Evolutionary conservation across 306 rosid species (phyloP).

Genomic region (Cucurbita pepo): DNA sequence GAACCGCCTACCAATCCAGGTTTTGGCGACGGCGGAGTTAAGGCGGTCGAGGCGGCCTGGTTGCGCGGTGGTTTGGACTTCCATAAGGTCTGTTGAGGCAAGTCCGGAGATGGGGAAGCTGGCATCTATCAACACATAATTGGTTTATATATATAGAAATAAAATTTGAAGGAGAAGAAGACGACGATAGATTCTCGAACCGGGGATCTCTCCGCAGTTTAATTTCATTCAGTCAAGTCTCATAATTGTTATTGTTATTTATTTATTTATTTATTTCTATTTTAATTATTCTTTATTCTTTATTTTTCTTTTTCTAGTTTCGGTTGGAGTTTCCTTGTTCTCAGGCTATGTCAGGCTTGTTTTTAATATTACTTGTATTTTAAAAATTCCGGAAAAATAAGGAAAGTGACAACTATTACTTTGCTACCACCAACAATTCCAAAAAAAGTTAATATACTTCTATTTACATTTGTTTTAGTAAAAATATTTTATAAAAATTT

Average conservation of each 20-base stretch:
- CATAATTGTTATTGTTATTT: background rate
- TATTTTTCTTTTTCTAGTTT: background rate
- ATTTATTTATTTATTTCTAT: background rate
- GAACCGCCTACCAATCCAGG: slow-evolving; percentile 56
- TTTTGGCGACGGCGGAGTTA: slow-evolving; percentile 32
- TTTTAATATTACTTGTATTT: background rate
- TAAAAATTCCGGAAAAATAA: background rate
- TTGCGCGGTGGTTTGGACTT: slow-evolving; percentile 29
- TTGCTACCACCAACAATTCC: background rate
- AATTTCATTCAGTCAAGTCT: background rate
- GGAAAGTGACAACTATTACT: background rate
- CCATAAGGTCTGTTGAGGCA: background rate
- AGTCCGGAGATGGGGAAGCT: background rate
- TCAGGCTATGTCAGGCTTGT: background rate
- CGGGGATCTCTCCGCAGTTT: background rate
- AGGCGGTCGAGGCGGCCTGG: slow-evolving; percentile 33
- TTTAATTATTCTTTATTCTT: background rate
- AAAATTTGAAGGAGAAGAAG: background rate
- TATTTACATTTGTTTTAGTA: too few species aligned
- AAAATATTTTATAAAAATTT: too few species aligned
- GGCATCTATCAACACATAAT: background rate
- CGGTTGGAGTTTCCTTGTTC: background rate
- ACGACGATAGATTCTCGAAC: background rate
- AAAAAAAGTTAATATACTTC: too few species aligned
- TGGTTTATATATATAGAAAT: background rate